Percentiles rank a stretch among this genome's conserved stretches.
Evolutionary conservation across 495 filamentous ascomycete genomes (phyloP).

Genomic region (Antarctomyces pellizariae): DNA sequence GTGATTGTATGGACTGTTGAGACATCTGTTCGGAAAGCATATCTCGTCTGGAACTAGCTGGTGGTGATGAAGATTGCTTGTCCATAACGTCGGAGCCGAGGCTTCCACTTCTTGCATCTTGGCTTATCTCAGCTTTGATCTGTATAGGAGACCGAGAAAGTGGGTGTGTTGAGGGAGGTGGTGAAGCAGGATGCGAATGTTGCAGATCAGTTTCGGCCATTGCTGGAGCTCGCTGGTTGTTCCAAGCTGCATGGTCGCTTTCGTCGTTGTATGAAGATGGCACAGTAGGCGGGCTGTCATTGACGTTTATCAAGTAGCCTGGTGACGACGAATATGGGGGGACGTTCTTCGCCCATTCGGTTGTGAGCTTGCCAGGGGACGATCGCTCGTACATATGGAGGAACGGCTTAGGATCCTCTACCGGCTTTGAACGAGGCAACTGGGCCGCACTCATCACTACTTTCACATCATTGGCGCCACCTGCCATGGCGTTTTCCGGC

Average conservation of each 20-base stretch:
- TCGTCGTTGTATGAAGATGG: conserved; percentile 30
- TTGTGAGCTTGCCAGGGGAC: conserved; percentile 14
- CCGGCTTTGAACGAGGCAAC: no score
- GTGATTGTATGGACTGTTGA: conserved; percentile 15
- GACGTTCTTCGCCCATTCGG: conserved; percentile 27
- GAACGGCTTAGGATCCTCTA: no score
- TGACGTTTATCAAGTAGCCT: conserved; percentile 26
- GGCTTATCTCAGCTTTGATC: no score
- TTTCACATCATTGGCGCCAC: no score
- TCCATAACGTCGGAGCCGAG: no score
- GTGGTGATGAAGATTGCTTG: conserved; percentile 26
- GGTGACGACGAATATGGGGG: conserved; percentile 27
- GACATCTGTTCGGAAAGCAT: conserved; percentile 30
- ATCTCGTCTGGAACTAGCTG: conserved; percentile 16
- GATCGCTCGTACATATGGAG: no score
- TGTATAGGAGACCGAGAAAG: no score
- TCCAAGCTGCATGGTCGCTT: conserved; percentile 20
- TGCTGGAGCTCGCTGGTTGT: not conserved
- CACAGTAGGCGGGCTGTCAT: conserved; percentile 27
- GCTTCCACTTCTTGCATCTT: no score
- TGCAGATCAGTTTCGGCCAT: not conserved
- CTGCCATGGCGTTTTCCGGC: no score
- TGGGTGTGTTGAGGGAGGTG: no score
- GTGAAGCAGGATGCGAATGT: no score
- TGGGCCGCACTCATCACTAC: no score